Evolutionary conservation across 73 alveolate species (phyloP).

Genomic region (Paraurostyla sp.): DNA sequence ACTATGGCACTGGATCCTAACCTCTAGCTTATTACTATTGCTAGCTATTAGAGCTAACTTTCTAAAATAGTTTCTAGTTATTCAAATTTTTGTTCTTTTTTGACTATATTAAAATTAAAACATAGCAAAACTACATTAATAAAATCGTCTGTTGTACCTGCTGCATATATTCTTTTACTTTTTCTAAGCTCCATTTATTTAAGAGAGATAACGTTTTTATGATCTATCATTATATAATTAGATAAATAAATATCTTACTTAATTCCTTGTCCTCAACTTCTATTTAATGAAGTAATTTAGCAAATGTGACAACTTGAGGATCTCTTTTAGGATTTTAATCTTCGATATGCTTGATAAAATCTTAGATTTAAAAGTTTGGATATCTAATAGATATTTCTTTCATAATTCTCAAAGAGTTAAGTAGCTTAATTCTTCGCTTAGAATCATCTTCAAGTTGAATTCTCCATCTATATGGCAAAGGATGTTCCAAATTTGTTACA

Average conservation of each 20-base stretch:
- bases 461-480: slow-evolving; percentile 62
- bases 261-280: slow-evolving; percentile 35
- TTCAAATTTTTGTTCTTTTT: slow-evolving; percentile 48
- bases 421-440: slow-evolving; percentile 26
- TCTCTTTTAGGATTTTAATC: slow-evolving; percentile 37
- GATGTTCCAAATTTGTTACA: slow-evolving; percentile 61
- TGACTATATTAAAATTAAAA: background rate
- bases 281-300: slow-evolving; percentile 44
- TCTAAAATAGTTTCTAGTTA: slow-evolving; percentile 37
- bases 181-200: slow-evolving; percentile 50
- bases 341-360: slow-evolving; percentile 7
- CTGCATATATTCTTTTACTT: slow-evolving; percentile 48
- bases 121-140: slow-evolving; percentile 35
- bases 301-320: slow-evolving; percentile 31
- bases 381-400: slow-evolving; percentile 4
- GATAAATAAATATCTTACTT: no score
- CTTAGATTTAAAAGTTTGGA: slow-evolving; percentile 16
- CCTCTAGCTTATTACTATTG: background rate
- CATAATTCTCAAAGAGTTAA: slow-evolving; percentile 5
- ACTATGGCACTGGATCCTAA: background rate
- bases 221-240: no score
- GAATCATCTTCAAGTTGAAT: background rate
- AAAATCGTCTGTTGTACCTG: slow-evolving; percentile 52
- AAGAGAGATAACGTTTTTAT: background rate
- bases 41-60: background rate